Evolutionary conservation across 1,284 basidiomycete genomes (phyloP).

Genomic region (Cronartium ribicola): DNA sequence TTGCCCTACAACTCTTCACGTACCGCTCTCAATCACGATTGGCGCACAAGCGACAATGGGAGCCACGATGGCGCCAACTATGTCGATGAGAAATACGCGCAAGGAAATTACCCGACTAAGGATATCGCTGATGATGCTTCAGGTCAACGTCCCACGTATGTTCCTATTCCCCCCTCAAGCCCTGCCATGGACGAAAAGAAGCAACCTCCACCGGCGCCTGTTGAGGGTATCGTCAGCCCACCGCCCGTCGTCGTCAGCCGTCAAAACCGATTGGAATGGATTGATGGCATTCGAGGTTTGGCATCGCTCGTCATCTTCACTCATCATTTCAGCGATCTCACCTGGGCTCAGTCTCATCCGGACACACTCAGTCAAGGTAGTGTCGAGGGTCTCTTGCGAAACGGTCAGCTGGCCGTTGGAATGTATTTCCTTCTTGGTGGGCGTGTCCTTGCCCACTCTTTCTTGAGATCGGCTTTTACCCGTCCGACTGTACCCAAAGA

Average conservation of each 20-base stretch:
- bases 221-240: constrained; percentile 29
- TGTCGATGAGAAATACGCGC: constrained; percentile 34
- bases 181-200: constrained; percentile 46
- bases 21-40: constrained; percentile 50
- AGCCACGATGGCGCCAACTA: constrained; percentile 46
- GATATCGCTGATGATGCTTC: constrained; percentile 41
- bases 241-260: constrained; percentile 49
- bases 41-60: constrained; percentile 48
- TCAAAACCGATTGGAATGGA: constrained; percentile 52
- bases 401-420: constrained; percentile 51
- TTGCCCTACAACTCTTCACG: constrained; percentile 49
- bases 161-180: constrained; percentile 46
- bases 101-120: constrained; percentile 40
- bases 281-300: constrained; percentile 53
- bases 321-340: constrained; percentile 53
- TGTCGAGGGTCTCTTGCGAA: constrained; percentile 49
- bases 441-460: constrained; percentile 52
- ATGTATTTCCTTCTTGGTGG: constrained; percentile 53
- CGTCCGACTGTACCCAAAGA: constrained; percentile 50
- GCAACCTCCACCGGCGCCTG: constrained; percentile 42
- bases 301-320: constrained; percentile 53
- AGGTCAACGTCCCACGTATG: constrained; percentile 15
- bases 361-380: constrained; percentile 50
- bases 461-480: constrained; percentile 51
- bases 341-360: constrained; percentile 51